Evolutionary conservation across 2,329 filamentous ascomycete genomes (phyloP).

Genomic region (Macrophomina pseudophaseolina): DNA sequence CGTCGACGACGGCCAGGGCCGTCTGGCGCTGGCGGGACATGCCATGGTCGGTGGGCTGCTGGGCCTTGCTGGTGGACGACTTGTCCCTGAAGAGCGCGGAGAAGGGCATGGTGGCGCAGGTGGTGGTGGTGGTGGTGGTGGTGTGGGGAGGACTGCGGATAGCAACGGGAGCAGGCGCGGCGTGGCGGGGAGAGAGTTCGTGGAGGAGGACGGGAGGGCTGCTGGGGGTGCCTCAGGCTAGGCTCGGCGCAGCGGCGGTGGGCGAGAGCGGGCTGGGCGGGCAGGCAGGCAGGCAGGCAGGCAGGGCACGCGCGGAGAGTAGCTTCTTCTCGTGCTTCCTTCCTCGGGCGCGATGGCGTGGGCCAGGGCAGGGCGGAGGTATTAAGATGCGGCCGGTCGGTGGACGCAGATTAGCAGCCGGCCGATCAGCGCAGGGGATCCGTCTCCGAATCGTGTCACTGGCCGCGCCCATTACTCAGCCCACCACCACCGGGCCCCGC

Average conservation of each 20-base stretch:
- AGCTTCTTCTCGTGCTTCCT: neutral
- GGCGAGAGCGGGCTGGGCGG: neutral
- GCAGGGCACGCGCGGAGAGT: neutral
- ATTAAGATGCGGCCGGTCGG: slow-evolving; percentile 10
- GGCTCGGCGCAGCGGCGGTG: neutral
- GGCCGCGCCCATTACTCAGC: slow-evolving; percentile 1
- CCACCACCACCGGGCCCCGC: neutral
- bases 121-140: neutral
- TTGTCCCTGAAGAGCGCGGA: neutral
- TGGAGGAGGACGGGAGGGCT: too few relatives aligned
- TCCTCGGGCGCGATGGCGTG: neutral
- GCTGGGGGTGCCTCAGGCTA: too few relatives aligned
- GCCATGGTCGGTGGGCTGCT: neutral
- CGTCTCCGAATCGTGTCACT: slow-evolving; percentile 9
- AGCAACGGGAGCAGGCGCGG: neutral
- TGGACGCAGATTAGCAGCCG: slow-evolving; percentile 18
- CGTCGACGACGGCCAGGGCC: slow-evolving; percentile 26
- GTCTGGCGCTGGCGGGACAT: slow-evolving; percentile 36
- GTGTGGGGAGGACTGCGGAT: neutral
- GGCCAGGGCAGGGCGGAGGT: slow-evolving; percentile 20
- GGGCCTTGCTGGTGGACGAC: neutral
- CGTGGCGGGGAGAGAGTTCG: neutral
- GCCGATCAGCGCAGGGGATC: slow-evolving; percentile 9
- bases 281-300: neutral
- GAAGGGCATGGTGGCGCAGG: neutral